Conservation (phyloP, 2,329 filamentous ascomycete genomes). For the Akanthomyces muscarius region DNA sequence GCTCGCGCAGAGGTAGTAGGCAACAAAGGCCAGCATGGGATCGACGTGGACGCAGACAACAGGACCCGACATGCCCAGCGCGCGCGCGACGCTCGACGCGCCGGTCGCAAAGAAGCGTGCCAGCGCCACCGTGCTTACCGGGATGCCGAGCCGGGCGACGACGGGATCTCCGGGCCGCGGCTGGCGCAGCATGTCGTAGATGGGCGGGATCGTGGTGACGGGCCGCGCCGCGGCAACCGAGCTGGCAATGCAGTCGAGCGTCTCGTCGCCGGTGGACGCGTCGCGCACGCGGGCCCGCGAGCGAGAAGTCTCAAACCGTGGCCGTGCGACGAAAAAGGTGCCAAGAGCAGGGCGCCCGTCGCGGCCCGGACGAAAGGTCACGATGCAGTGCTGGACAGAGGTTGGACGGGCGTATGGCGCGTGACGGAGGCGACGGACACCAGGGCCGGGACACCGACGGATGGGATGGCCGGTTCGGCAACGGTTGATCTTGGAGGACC, state of each 20-base stretch:
- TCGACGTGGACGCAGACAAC: conserved; percentile 12
- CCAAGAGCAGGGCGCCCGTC: conserved; percentile 10
- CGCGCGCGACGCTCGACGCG: conserved; percentile 5
- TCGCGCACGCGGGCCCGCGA: background rate
- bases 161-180: background rate
- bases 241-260: conserved; percentile 8
- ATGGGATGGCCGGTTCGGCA: conserved; percentile 10
- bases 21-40: conserved; percentile 9
- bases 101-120: conserved; percentile 11
- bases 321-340: background rate
- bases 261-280: background rate
- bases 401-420: conserved; percentile 1
- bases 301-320: background rate
- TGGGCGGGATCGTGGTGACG: conserved; percentile 1
- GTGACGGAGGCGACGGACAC: background rate
- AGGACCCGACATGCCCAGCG: background rate
- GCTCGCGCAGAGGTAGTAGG: conserved; percentile 8
- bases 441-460: conserved; percentile 2
- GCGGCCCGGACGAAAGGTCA: conserved; percentile 5
- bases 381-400: conserved; percentile 13
- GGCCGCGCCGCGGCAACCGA: conserved; percentile 1
- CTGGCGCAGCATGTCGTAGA: conserved; percentile 4
- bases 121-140: background rate
- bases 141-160: background rate
- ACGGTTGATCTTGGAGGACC: background rate